Conservation (phyloP, 805 yeast species). For the Ogataea paraovalis region DNA sequence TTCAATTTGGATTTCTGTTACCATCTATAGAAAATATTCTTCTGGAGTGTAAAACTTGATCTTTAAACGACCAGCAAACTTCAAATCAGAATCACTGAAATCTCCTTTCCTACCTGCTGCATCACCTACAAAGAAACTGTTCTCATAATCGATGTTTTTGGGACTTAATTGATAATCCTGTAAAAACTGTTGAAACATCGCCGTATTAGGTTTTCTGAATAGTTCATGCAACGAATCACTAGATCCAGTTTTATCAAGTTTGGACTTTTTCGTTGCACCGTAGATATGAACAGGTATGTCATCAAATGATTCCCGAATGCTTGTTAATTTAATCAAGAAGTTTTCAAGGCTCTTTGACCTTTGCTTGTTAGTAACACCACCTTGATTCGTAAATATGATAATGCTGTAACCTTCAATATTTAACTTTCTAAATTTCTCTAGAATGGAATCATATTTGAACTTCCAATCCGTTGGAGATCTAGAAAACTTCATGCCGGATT, state of each 20-base stretch:
- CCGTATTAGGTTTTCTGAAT: conserved; percentile 71
- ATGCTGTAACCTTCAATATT: conserved; percentile 26
- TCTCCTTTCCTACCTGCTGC: conserved; percentile 86
- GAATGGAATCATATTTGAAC: conserved; percentile 38
- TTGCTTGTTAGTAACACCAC: conserved; percentile 48
- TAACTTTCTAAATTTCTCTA: conserved; percentile 24
- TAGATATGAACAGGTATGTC: conserved; percentile 41
- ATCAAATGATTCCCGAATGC: conserved; percentile 31
- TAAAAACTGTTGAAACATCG: conserved; percentile 66
- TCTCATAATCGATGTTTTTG: conserved; percentile 35
- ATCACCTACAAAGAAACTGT: conserved; percentile 82
- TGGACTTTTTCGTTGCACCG: conserved; percentile 60
- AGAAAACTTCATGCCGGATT: conserved; percentile 57
- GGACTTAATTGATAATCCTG: conserved; percentile 34
- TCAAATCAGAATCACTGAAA: conserved; percentile 73
- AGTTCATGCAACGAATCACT: conserved; percentile 30
- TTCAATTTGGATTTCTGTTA: too few relatives aligned
- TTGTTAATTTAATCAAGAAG: conserved; percentile 40
- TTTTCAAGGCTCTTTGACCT: conserved; percentile 33
- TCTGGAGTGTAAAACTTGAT: conserved; percentile 70
- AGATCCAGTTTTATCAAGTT: conserved; percentile 20
- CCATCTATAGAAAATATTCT: conserved; percentile 17
- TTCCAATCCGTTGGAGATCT: conserved; percentile 69
- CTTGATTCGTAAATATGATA: conserved; percentile 86
- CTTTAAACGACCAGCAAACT: conserved; percentile 59